Conservation (phyloP, 2,329 filamentous ascomycete genomes). For the Microthyrium microscopicum region DNA sequence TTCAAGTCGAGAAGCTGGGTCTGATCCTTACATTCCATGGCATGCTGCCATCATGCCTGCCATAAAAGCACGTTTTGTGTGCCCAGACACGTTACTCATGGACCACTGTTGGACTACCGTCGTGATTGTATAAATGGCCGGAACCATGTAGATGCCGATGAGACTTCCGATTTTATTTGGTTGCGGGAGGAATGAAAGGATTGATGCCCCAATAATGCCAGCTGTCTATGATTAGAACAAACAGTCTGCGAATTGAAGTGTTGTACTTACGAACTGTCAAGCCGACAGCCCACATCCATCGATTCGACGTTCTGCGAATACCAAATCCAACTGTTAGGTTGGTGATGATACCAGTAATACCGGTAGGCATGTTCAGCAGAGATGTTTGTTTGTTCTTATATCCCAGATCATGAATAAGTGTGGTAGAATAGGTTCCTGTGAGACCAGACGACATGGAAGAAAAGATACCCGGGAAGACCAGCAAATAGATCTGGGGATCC, state of each 20-base stretch:
- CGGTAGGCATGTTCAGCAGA: constrained; percentile 39
- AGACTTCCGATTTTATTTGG: background rate
- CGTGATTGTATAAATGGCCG: background rate
- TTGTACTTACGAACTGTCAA: background rate
- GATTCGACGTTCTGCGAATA: constrained; percentile 30
- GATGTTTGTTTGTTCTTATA: constrained; percentile 30
- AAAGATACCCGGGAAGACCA: background rate
- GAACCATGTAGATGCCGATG: constrained; percentile 3
- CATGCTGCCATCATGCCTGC: background rate
- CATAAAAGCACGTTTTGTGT: constrained; percentile 3
- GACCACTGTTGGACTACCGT: constrained; percentile 1
- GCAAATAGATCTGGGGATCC: constrained; percentile 1
- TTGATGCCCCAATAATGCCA: background rate
- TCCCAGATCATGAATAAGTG: constrained; percentile 32
- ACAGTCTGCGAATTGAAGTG: too few species aligned
- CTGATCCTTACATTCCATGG: too few species aligned
- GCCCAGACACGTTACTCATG: constrained; percentile 5
- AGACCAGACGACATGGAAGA: constrained; percentile 1
- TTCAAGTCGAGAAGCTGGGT: too few species aligned
- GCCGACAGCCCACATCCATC: constrained; percentile 33
- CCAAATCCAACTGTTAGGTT: constrained; percentile 31
- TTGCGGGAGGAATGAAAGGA: constrained; percentile 2
- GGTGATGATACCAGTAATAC: constrained; percentile 35
- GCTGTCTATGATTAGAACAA: too few species aligned
- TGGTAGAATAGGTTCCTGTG: constrained; percentile 32